phyloP scores from a whole-genome alignment of 345 rosid species.

The Gossypioides kirkii region DNA sequence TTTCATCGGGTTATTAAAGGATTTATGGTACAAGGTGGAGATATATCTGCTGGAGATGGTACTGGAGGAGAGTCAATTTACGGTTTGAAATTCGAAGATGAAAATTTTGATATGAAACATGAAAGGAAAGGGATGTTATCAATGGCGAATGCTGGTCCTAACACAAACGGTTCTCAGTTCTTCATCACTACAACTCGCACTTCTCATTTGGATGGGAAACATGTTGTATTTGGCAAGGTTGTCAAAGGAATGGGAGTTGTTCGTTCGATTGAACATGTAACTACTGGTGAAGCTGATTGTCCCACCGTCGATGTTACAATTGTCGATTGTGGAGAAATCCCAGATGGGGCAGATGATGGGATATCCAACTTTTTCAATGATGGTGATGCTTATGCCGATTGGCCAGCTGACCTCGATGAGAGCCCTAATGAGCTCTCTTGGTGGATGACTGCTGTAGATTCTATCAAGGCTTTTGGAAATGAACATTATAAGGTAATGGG shows the following conservation, averaged over 20 bases:
- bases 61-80: conserved; percentile 94
- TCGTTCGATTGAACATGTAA: conserved; percentile 73
- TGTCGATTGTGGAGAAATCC: conserved; percentile 76
- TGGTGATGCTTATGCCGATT: conserved; percentile 85
- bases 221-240: conserved; percentile 88
- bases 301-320: conserved; percentile 59
- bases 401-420: conserved; percentile 80
- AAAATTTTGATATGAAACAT: conserved; percentile 79
- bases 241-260: conserved; percentile 92
- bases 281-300: conserved; percentile 41
- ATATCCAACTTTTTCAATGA: conserved; percentile 74
- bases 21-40: conserved; percentile 94
- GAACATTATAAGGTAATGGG: conserved; percentile 64
- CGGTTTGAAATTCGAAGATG: conserved; percentile 86
- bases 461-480: conserved; percentile 69
- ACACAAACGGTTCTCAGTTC: conserved; percentile 97
- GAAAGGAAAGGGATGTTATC: conserved; percentile 95
- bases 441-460: conserved; percentile 90
- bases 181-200: conserved; percentile 85
- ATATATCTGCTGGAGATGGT: conserved; percentile 84
- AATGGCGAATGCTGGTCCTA: conserved; percentile 82
- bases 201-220: conserved; percentile 86
- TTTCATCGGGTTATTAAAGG: conserved; percentile 84
- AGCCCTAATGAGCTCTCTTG: conserved; percentile 61
- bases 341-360: conserved; percentile 76